A percentile compares a stretch with the other conserved stretches of the same genome.
Conservation (phyloP, 192 early-diverging fungal genomes). For the Backusella macrospora region DNA sequence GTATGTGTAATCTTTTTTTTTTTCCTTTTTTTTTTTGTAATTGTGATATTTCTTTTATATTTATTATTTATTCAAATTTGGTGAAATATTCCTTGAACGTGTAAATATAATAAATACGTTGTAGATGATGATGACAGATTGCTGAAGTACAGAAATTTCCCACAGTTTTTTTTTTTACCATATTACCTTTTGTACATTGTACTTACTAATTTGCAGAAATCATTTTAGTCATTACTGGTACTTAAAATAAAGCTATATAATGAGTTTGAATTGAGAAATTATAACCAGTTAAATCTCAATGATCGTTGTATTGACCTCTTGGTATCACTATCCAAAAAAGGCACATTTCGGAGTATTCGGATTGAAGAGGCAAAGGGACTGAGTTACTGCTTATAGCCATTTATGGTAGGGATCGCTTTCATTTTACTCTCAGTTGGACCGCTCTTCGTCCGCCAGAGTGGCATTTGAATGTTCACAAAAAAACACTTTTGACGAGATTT, state of each 20-base stretch:
- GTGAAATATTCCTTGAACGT: constrained; percentile 8
- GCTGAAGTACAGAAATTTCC: not conserved
- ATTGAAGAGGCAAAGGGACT: not conserved
- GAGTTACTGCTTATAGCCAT: not conserved
- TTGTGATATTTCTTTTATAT: not conserved
- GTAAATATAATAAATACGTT: not conserved
- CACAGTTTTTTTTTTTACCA: not conserved
- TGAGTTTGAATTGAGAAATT: not conserved
- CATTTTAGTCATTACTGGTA: not conserved
- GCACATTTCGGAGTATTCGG: constrained; percentile 4
- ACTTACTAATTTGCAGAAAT: not conserved
- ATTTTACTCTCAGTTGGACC: not conserved
- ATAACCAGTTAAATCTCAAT: not conserved
- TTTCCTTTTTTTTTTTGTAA: too few relatives aligned
- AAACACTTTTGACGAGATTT: too few relatives aligned
- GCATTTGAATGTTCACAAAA: too few relatives aligned
- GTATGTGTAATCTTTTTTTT: not conserved
- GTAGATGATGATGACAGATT: not conserved
- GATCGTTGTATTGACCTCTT: not conserved
- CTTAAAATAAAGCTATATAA: not conserved
- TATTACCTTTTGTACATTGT: not conserved
- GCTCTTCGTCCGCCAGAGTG: too few relatives aligned
- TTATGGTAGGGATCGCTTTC: not conserved
- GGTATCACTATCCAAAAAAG: not conserved
- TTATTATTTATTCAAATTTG: not conserved